Evolutionary conservation across 2,329 filamentous ascomycete species (phyloP).

Genomic region (Aureobasidium sp.): DNA sequence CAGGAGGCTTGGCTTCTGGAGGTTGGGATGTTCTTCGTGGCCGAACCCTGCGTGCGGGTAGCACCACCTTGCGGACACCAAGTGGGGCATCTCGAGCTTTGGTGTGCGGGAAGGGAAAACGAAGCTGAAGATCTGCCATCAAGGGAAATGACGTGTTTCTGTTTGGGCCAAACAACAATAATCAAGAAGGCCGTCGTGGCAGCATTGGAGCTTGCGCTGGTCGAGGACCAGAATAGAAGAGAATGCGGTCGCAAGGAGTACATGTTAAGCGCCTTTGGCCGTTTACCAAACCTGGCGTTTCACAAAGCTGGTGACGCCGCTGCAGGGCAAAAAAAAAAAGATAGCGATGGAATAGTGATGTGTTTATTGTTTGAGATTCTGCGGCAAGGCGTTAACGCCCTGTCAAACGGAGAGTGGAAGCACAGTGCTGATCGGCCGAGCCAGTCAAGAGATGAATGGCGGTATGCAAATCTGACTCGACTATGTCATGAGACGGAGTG

Average conservation of each 20-base stretch:
- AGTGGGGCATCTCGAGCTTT: conserved; percentile 11
- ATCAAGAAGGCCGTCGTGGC: background rate
- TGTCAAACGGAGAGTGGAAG: conserved; percentile 11
- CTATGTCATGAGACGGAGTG: conserved; percentile 3
- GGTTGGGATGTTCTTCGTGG: background rate
- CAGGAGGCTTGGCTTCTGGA: conserved; percentile 13
- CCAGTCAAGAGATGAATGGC: background rate
- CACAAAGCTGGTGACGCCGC: background rate
- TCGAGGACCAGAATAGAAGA: background rate
- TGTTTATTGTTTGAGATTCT: conserved; percentile 13
- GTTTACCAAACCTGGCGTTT: background rate
- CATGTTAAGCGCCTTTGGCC: background rate
- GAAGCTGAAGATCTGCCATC: conserved; percentile 10
- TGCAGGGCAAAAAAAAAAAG: background rate
- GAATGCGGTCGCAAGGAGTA: background rate
- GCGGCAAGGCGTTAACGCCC: conserved; percentile 12
- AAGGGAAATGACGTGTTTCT: conserved; percentile 16
- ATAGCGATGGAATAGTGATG: conserved; percentile 1
- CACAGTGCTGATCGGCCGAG: conserved; percentile 7
- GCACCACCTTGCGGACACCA: conserved; percentile 12
- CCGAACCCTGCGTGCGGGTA: conserved; percentile 14
- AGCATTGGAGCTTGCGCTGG: background rate
- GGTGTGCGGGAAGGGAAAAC: conserved; percentile 4
- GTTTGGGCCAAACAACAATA: conserved; percentile 5
- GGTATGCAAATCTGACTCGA: conserved; percentile 9